These are phyloP conservation scores for Eucalyptus guilfoylei DNA, from an alignment of 345 rosid genomes.

Conservation along the genomic window DNA sequence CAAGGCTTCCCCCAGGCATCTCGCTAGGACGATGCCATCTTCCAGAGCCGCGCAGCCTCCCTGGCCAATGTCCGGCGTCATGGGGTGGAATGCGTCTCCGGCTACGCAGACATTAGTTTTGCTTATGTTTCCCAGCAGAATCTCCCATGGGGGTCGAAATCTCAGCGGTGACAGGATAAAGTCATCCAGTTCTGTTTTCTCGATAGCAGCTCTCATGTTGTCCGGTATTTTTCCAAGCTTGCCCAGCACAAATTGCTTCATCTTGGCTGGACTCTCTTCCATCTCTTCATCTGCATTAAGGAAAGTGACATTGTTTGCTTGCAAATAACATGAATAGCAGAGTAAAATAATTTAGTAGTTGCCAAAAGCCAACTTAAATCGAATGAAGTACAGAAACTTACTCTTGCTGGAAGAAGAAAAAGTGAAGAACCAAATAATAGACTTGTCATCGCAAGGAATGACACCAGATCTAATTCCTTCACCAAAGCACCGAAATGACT, in stretches of 20 bases:
- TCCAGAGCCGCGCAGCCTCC: slow-evolving; percentile 17
- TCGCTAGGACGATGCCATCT: slow-evolving; percentile 19
- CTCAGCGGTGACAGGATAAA: slow-evolving; percentile 12
- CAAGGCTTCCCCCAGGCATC: not conserved
- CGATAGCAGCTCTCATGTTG: slow-evolving; percentile 2
- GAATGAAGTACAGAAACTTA: not conserved
- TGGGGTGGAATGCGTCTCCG: slow-evolving; percentile 58
- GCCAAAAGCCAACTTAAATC: not conserved
- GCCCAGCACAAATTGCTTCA: slow-evolving; percentile 19
- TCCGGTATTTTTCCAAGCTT: slow-evolving; percentile 7
- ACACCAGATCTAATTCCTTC: not conserved
- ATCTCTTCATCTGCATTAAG: slow-evolving; percentile 3
- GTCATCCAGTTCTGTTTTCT: slow-evolving; percentile 22
- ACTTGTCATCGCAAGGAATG: not conserved
- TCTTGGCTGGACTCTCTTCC: slow-evolving; percentile 4
- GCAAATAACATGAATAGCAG: not conserved
- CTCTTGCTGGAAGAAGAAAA: not conserved
- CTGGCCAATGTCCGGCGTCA: slow-evolving; percentile 47
- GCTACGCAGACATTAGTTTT: slow-evolving; percentile 34
- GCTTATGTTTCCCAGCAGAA: slow-evolving; percentile 40
- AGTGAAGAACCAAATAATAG: not conserved
- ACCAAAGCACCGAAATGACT: not conserved
- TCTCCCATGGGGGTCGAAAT: slow-evolving; percentile 48
- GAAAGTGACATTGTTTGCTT: not conserved
- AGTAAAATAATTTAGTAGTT: too few species aligned